A percentile compares a stretch with the other conserved stretches of the same genome.
Conservation (phyloP, 768 basidiomycete species). For the Pholiota microspora region DNA sequence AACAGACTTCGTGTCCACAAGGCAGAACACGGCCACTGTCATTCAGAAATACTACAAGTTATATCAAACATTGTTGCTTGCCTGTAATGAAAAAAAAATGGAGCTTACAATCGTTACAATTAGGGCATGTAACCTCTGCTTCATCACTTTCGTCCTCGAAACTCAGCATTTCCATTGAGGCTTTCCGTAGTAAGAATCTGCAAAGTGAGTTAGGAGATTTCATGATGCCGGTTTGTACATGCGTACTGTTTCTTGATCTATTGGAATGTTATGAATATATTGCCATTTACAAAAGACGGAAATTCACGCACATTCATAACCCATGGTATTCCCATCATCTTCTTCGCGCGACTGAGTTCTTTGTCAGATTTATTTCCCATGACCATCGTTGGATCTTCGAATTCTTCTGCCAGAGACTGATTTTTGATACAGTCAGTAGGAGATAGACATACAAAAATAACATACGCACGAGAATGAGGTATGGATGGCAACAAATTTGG, state of each 20-base stretch:
- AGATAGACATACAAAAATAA: neutral
- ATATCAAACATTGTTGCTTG: neutral
- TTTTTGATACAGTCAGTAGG: neutral
- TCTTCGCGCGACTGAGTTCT: slow-evolving; percentile 57
- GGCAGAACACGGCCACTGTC: slow-evolving; percentile 57
- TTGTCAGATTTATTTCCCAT: slow-evolving; percentile 48
- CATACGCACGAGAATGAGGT: slow-evolving; percentile 57
- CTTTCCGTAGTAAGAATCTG: slow-evolving; percentile 45
- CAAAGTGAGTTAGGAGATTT: neutral
- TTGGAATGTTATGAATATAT: neutral
- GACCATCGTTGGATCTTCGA: slow-evolving; percentile 50
- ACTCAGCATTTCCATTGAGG: slow-evolving; percentile 38
- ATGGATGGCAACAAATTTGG: slow-evolving; percentile 72
- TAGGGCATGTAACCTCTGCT: slow-evolving; percentile 50
- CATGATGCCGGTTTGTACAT: neutral
- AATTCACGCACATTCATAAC: slow-evolving; percentile 30
- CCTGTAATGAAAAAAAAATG: neutral
- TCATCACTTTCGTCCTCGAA: slow-evolving; percentile 47
- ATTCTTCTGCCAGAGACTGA: slow-evolving; percentile 38
- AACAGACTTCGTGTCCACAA: slow-evolving; percentile 70
- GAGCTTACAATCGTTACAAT: slow-evolving; percentile 61
- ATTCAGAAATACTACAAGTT: slow-evolving; percentile 39
- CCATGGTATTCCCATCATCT: slow-evolving; percentile 43
- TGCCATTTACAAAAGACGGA: neutral
- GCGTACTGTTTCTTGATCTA: slow-evolving; percentile 37